A percentile compares a stretch with the other conserved stretches of the same genome.
Evolutionary conservation across 768 basidiomycete species (phyloP).

Genomic region (Tulasnella sp.): DNA sequence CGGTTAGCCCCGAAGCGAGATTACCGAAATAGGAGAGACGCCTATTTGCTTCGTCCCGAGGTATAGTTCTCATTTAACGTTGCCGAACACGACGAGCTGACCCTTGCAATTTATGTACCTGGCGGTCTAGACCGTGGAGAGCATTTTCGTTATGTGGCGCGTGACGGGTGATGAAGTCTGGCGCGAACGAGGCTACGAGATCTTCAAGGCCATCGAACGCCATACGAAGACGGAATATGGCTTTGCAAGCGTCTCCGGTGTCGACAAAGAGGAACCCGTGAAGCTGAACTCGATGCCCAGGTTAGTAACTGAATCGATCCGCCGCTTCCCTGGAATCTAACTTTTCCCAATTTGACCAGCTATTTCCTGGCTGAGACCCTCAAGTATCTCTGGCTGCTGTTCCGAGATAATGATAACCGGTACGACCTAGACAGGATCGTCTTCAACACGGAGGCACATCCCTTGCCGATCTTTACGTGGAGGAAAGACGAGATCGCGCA

Average conservation of each 20-base stretch:
- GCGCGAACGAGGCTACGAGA: conserved; percentile 58
- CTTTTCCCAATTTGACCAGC: conserved; percentile 20
- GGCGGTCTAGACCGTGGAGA: conserved; percentile 50
- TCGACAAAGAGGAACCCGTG: conserved; percentile 30
- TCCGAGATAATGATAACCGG: conserved; percentile 46
- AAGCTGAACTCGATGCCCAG: conserved; percentile 61
- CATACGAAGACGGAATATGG: conserved; percentile 46
- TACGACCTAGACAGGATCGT: conserved; percentile 27
- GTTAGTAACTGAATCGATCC: conserved; percentile 28
- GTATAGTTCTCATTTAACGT: conserved; percentile 24
- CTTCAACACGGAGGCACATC: conserved; percentile 26
- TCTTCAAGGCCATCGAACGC: conserved; percentile 55
- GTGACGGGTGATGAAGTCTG: conserved; percentile 55
- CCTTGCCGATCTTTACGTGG: background rate
- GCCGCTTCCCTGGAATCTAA: conserved; percentile 14
- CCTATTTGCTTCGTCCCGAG: conserved; percentile 60
- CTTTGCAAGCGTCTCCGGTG: conserved; percentile 46
- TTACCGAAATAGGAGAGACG: conserved; percentile 36
- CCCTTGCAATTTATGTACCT: background rate
- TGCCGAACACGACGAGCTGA: background rate
- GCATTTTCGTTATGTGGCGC: conserved; percentile 58
- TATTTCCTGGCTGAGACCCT: conserved; percentile 51
- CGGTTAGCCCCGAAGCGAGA: conserved; percentile 25
- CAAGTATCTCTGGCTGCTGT: conserved; percentile 62
- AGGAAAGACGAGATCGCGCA: background rate